Percentiles rank a stretch among this genome's conserved stretches.
phyloP scores from a whole-genome alignment of 192 early-diverging fungal genomes.

The Umbelopsis sp. region DNA sequence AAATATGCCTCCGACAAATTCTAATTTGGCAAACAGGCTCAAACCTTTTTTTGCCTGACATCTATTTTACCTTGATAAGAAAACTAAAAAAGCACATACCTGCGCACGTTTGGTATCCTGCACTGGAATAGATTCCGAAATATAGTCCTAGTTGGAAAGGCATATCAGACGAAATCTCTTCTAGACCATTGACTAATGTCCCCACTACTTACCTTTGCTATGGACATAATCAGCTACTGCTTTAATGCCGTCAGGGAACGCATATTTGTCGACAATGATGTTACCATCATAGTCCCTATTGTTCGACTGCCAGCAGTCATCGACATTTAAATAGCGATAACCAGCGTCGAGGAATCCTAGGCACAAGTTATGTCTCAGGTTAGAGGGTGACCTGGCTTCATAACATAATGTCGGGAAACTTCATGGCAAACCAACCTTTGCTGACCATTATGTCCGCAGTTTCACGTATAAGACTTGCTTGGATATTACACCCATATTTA shows the following conservation, averaged over 20 bases:
- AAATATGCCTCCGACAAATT: neutral
- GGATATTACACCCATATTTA: slow-evolving; percentile 9
- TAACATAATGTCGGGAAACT: no score
- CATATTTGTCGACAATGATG: slow-evolving; percentile 35
- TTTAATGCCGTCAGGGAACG: slow-evolving; percentile 57
- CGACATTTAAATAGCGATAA: slow-evolving; percentile 55
- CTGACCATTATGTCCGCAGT: slow-evolving; percentile 6
- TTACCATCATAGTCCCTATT: slow-evolving; percentile 33
- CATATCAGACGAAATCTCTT: neutral
- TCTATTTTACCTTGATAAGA: neutral
- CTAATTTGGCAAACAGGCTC: neutral
- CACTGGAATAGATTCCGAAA: slow-evolving; percentile 47
- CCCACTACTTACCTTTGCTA: slow-evolving; percentile 11
- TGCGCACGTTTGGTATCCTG: slow-evolving; percentile 33
- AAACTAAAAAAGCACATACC: neutral
- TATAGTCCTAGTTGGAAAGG: slow-evolving; percentile 26
- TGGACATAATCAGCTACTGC: slow-evolving; percentile 55
- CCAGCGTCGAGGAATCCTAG: slow-evolving; percentile 43
- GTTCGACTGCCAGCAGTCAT: slow-evolving; percentile 59
- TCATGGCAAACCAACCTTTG: neutral
- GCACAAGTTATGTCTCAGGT: no score
- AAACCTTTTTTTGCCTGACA: neutral
- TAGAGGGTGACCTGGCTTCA: no score
- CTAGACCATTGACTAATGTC: no score
- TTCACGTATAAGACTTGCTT: neutral